These are phyloP conservation scores for Candida anutae DNA, from an alignment of 1,139 yeast genomes.

Conservation along the genomic window DNA sequence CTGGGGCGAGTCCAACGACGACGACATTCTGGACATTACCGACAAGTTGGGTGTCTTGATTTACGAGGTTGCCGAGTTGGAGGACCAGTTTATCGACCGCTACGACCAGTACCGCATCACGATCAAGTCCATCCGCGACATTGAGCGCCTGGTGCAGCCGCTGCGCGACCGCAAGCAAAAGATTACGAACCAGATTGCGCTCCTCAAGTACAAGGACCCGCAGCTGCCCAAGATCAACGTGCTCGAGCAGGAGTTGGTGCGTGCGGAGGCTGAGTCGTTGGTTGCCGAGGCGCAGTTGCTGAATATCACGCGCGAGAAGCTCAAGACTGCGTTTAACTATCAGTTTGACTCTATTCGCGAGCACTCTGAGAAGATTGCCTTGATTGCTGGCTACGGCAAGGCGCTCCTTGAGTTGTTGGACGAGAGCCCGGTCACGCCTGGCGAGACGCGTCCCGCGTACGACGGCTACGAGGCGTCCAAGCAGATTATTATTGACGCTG, in stretches of 20 bases:
- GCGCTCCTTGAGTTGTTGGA: slow-evolving; percentile 76
- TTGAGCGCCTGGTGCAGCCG: slow-evolving; percentile 83
- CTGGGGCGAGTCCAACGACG: slow-evolving; percentile 85
- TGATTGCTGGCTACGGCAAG: slow-evolving; percentile 86
- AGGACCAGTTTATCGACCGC: slow-evolving; percentile 80
- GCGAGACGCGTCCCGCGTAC: slow-evolving; percentile 84
- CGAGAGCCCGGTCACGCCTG: slow-evolving; percentile 83
- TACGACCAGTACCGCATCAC: slow-evolving; percentile 83
- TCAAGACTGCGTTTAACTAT: slow-evolving; percentile 77
- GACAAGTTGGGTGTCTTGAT: slow-evolving; percentile 80
- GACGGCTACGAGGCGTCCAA: slow-evolving; percentile 85
- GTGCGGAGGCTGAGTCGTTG: slow-evolving; percentile 86
- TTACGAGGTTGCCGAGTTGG: slow-evolving; percentile 79
- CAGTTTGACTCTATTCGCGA: slow-evolving; percentile 81
- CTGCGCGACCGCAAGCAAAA: slow-evolving; percentile 81
- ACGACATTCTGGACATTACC: slow-evolving; percentile 77
- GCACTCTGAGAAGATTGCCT: slow-evolving; percentile 75
- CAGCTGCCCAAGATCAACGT: slow-evolving; percentile 75
- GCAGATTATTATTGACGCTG: slow-evolving; percentile 81
- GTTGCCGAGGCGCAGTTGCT: slow-evolving; percentile 90
- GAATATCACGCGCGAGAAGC: slow-evolving; percentile 79
- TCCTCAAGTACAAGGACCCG: slow-evolving; percentile 77
- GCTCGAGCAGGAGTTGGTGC: slow-evolving; percentile 78
- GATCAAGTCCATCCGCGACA: slow-evolving; percentile 71
- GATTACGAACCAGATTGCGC: slow-evolving; percentile 78